A percentile compares a stretch with the other conserved stretches of the same genome.
These are phyloP conservation scores for Raphanus hybrid DNA, from an alignment of 441 rosid genomes.

Conservation along the genomic window DNA sequence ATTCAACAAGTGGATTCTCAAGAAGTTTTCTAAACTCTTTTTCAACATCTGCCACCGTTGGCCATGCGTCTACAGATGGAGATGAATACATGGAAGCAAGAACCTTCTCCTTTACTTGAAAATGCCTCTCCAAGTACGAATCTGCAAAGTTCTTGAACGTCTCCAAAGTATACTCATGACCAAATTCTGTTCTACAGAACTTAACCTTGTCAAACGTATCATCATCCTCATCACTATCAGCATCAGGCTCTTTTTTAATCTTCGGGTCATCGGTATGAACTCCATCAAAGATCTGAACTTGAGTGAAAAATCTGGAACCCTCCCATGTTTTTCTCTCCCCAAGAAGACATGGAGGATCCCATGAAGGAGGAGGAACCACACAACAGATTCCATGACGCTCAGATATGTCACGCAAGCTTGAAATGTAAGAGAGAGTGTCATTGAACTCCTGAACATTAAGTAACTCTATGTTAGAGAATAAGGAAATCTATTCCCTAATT, in stretches of 20 bases:
- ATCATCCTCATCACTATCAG: constrained; percentile 23
- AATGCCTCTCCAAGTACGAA: constrained; percentile 53
- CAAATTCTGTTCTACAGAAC: constrained; percentile 40
- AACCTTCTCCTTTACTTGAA: constrained; percentile 35
- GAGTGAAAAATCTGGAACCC: constrained; percentile 48
- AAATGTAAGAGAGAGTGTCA: constrained; percentile 62
- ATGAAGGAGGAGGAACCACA: constrained; percentile 74
- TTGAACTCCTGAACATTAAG: constrained; percentile 62
- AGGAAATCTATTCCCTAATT: constrained; percentile 1
- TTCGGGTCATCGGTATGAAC: constrained; percentile 39
- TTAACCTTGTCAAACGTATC: constrained; percentile 37
- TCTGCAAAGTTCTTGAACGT: constrained; percentile 57
- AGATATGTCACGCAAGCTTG: constrained; percentile 55
- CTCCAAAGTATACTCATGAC: constrained; percentile 55
- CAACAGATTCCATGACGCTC: constrained; percentile 76
- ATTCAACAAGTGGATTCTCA: constrained; percentile 58
- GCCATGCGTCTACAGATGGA: constrained; percentile 38
- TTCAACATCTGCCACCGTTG: constrained; percentile 57
- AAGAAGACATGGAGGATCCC: constrained; percentile 66
- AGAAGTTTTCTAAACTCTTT: constrained; percentile 62
- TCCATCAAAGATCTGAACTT: constrained; percentile 57
- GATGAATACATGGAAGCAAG: constrained; percentile 35
- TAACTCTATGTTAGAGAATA: constrained; percentile 39
- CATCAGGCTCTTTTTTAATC: constrained; percentile 41
- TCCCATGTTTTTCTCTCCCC: constrained; percentile 56